These are phyloP conservation scores for Tilletia walkeri DNA, from an alignment of 1,284 basidiomycete genomes.

Conservation along the genomic window DNA sequence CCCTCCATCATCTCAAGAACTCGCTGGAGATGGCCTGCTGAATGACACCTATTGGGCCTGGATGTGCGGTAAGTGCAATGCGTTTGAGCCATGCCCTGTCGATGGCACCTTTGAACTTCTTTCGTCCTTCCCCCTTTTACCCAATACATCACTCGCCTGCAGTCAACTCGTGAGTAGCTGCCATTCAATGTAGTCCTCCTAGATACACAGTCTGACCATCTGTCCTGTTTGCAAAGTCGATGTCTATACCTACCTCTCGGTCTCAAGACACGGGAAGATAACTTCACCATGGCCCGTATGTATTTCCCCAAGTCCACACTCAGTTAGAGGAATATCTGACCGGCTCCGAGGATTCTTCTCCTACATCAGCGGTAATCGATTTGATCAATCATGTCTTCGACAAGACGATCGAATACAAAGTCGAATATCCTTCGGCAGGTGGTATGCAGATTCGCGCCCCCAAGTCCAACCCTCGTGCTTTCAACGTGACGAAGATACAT, in stretches of 20 bases:
- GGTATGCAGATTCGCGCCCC: constrained; percentile 11
- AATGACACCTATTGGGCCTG: constrained; percentile 1
- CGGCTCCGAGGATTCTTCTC: background rate
- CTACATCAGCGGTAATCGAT: background rate
- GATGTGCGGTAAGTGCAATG: constrained; percentile 5
- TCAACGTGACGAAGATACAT: background rate
- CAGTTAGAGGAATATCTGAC: background rate
- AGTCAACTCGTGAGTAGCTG: constrained; percentile 13
- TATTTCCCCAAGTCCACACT: background rate
- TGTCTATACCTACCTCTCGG: constrained; percentile 10
- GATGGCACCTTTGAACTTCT: too few species aligned
- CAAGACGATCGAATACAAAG: background rate
- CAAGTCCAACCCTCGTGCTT: background rate
- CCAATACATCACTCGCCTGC: background rate
- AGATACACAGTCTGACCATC: background rate
- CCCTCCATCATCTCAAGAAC: background rate
- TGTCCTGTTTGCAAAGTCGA: background rate
- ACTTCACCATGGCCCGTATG: constrained; percentile 12
- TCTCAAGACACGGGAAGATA: constrained; percentile 13
- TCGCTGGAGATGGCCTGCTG: background rate
- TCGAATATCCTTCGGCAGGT: background rate
- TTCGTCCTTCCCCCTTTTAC: background rate
- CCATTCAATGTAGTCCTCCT: background rate
- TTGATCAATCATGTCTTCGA: constrained; percentile 14
- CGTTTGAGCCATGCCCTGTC: too few species aligned